Evolutionary conservation across 768 basidiomycete genomes (phyloP).

Genomic region (Inosperma sp.): DNA sequence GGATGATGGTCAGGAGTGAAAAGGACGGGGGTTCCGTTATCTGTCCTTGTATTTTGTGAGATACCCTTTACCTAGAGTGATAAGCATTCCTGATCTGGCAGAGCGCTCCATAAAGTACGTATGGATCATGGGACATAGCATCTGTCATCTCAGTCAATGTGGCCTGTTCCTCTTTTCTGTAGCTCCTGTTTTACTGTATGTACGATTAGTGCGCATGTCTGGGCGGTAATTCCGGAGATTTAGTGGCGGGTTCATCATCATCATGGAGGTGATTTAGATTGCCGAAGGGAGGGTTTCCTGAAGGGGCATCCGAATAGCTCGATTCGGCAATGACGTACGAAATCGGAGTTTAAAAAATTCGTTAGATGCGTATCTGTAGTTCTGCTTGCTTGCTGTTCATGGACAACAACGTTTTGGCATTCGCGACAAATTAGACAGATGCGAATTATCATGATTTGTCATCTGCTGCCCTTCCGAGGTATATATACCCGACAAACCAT

Average conservation of each 20-base stretch:
- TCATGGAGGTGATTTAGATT: constrained; percentile 12
- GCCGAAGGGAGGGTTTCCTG: constrained; percentile 17
- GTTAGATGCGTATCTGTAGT: no score
- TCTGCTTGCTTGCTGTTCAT: no score
- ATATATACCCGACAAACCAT: constrained; percentile 33
- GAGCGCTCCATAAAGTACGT: neutral
- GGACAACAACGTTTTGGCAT: constrained; percentile 16
- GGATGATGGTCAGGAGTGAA: constrained; percentile 2
- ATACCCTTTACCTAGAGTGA: neutral
- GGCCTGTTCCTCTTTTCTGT: no score
- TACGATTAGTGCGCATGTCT: neutral
- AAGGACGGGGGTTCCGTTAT: neutral
- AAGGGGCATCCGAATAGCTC: constrained; percentile 28
- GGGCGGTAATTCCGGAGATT: constrained; percentile 15
- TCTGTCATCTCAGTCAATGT: no score
- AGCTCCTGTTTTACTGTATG: no score
- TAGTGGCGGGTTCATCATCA: constrained; percentile 15
- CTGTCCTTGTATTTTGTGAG: constrained; percentile 4
- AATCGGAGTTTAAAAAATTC: constrained; percentile 28
- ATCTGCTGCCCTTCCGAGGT: constrained; percentile 33
- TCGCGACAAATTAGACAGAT: constrained; percentile 7
- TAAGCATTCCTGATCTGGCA: constrained; percentile 3
- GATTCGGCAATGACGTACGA: constrained; percentile 33
- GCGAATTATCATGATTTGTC: constrained; percentile 33
- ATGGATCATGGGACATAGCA: neutral